These are phyloP conservation scores for Hondaea fermentalgiana DNA, from an alignment of 108 stramenopile genomes.

Conservation along the genomic window DNA sequence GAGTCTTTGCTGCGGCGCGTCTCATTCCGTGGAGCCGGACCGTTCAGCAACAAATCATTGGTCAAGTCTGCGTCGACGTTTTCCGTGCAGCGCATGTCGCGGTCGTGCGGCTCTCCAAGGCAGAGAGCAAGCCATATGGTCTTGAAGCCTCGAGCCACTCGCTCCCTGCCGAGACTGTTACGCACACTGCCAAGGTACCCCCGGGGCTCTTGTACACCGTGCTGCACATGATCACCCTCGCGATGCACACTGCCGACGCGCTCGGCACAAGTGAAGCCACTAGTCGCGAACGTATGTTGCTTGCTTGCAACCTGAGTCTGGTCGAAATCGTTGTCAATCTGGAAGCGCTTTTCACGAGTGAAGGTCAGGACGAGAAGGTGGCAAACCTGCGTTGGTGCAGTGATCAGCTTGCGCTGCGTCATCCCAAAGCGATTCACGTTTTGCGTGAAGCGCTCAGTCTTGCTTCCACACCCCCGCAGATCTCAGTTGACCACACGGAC, in stretches of 20 bases:
- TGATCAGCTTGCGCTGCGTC: background rate
- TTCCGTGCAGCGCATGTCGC: background rate
- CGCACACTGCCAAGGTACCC: background rate
- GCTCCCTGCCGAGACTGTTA: background rate
- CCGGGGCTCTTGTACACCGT: background rate
- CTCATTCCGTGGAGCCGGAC: background rate
- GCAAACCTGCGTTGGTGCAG: background rate
- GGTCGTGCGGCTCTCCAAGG: background rate
- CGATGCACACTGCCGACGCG: background rate
- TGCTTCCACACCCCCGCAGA: background rate
- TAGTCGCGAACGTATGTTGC: background rate
- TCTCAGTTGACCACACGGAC: no score
- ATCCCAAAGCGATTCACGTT: background rate
- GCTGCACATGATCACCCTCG: background rate
- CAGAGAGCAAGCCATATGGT: background rate
- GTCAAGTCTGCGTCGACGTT: background rate
- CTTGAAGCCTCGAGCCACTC: background rate
- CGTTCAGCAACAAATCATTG: background rate
- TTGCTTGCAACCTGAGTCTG: background rate
- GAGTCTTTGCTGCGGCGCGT: background rate
- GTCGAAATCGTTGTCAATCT: background rate
- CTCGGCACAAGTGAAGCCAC: background rate
- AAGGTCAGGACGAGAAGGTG: background rate
- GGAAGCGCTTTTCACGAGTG: background rate
- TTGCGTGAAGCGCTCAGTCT: background rate